Percentiles rank a stretch among this genome's conserved stretches.
These are phyloP conservation scores for Sphagnum contortum DNA, from an alignment of 225 moss, liverwort and hornwort genomes.

Conservation along the genomic window DNA sequence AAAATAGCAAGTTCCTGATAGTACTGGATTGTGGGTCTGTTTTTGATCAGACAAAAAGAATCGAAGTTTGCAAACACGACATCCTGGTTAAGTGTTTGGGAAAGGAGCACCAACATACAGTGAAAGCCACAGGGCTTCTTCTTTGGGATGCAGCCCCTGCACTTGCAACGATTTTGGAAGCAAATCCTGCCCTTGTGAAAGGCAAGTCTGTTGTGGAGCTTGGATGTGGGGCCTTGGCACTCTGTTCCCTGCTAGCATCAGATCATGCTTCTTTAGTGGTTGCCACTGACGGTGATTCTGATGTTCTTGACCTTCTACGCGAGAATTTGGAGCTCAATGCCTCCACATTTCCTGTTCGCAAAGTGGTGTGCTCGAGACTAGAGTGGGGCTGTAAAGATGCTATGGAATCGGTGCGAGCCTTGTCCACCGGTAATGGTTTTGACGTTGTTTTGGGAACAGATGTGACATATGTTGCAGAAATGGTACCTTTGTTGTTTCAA, in stretches of 20 bases:
- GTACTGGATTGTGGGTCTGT: too few relatives aligned
- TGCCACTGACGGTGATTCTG: slow-evolving; percentile 75
- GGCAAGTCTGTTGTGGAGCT: slow-evolving; percentile 75
- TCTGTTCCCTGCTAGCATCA: slow-evolving; percentile 82
- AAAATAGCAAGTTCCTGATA: too few relatives aligned
- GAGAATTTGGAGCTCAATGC: slow-evolving; percentile 68
- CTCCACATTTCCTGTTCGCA: slow-evolving; percentile 23
- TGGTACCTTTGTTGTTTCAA: slow-evolving; percentile 71
- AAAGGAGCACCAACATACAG: slow-evolving; percentile 76
- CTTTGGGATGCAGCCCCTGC: slow-evolving; percentile 91
- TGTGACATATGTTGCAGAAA: slow-evolving; percentile 74
- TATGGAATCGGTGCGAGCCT: slow-evolving; percentile 32
- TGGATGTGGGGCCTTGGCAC: slow-evolving; percentile 83
- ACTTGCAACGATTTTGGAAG: slow-evolving; percentile 59
- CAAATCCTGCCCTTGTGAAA: slow-evolving; percentile 41
- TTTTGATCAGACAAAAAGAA: slow-evolving; percentile 27
- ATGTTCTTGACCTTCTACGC: slow-evolving; percentile 49
- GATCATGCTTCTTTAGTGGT: slow-evolving; percentile 31
- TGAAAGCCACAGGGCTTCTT: slow-evolving; percentile 75
- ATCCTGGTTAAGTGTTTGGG: slow-evolving; percentile 53
- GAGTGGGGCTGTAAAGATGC: slow-evolving; percentile 65
- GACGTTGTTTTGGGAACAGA: slow-evolving; percentile 84
- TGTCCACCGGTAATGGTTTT: slow-evolving; percentile 25
- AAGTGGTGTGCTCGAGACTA: slow-evolving; percentile 42
- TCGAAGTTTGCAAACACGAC: slow-evolving; percentile 41